Conservation (phyloP, 2,329 filamentous ascomycete species). For the Alternaria dauci region DNA sequence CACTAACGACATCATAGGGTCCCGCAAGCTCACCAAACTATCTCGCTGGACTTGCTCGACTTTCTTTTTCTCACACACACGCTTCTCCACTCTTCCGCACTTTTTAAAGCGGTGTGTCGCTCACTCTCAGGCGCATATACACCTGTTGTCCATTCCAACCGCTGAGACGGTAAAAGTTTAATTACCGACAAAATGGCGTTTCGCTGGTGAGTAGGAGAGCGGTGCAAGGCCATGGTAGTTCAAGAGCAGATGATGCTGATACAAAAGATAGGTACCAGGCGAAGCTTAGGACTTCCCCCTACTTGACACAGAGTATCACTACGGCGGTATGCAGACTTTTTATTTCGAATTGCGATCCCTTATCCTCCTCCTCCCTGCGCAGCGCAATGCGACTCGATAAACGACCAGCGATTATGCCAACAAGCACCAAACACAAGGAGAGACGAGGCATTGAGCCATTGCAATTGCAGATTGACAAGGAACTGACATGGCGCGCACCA, state of each 20-base stretch:
- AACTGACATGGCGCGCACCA: constrained; percentile 38
- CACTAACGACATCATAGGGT: constrained; percentile 22
- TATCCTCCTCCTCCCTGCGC: neutral
- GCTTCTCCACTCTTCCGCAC: constrained; percentile 12
- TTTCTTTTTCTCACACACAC: constrained; percentile 13
- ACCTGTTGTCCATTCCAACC: neutral
- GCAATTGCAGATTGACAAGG: neutral
- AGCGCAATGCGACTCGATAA: neutral
- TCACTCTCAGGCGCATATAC: neutral
- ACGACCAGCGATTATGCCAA: neutral
- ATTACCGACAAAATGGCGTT: constrained; percentile 19
- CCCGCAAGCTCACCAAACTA: constrained; percentile 20
- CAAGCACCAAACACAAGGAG: neutral
- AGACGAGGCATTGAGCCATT: neutral
- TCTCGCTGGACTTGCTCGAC: constrained; percentile 9
- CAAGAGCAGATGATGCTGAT: constrained; percentile 1
- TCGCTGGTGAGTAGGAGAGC: constrained; percentile 12
- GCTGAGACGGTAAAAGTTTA: neutral
- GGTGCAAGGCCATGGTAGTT: neutral
- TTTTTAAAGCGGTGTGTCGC: constrained; percentile 1
- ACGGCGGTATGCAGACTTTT: constrained; percentile 67
- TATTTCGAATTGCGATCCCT: neutral
- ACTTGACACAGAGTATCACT: constrained; percentile 90
- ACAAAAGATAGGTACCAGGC: constrained; percentile 79
- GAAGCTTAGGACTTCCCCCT: constrained; percentile 78